Conservation (phyloP, 495 filamentous ascomycete genomes). For the Bombardia bombarda region DNA sequence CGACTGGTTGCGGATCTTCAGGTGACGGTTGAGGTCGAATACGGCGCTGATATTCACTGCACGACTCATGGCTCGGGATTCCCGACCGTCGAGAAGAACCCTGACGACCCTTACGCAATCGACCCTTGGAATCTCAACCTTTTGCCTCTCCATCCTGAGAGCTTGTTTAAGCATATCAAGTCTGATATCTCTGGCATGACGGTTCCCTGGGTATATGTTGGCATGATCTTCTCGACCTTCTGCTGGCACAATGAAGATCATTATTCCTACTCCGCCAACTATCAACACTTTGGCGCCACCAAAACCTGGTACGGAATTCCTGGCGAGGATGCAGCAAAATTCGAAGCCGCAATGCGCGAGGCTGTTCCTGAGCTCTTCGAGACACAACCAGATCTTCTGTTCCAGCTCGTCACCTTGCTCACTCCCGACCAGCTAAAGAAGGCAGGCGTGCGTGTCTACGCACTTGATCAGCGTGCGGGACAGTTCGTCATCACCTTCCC, state of each 20-base stretch:
- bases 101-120: constrained; percentile 71
- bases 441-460: constrained; percentile 87
- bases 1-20: constrained; percentile 83
- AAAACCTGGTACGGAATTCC: constrained; percentile 99
- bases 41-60: constrained; percentile 96
- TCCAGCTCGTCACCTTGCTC: constrained; percentile 91
- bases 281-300: constrained; percentile 96
- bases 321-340: constrained; percentile 83
- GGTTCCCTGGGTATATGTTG: constrained; percentile 98
- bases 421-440: constrained; percentile 92
- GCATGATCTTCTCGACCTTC: constrained; percentile 99
- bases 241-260: constrained; percentile 99
- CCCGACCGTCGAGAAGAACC: constrained; percentile 88
- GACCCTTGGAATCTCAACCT: constrained; percentile 98
- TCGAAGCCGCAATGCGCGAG: constrained; percentile 90
- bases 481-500: constrained; percentile 96
- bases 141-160: constrained; percentile 82
- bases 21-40: constrained; percentile 95
- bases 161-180: constrained; percentile 94
- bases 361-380: constrained; percentile 96
- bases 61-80: constrained; percentile 98
- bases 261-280: constrained; percentile 96
- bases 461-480: constrained; percentile 87
- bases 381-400: constrained; percentile 91
- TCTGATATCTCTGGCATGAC: constrained; percentile 99